Evolutionary conservation across 305 asterid genomes (phyloP).

Genomic region (Fraxinus ornus): DNA sequence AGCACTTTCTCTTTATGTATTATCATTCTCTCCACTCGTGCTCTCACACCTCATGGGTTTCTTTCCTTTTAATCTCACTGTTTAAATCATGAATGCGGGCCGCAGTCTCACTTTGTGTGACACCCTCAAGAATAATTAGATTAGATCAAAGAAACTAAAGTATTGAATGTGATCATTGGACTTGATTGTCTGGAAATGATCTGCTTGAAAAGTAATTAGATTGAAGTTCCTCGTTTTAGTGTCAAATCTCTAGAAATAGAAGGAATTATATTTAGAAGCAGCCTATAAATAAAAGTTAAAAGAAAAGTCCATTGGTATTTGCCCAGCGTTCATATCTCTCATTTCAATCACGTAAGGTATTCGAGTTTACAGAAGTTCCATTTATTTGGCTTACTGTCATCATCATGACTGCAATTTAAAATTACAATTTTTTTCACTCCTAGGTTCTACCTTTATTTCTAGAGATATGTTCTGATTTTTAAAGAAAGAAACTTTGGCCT

Average conservation of each 20-base stretch:
- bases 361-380: neutral
- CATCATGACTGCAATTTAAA: neutral
- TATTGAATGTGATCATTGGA: neutral
- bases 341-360: neutral
- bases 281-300: neutral
- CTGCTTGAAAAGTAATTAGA: neutral
- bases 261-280: neutral
- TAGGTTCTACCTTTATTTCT: neutral
- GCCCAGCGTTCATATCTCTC: neutral
- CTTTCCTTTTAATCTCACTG: neutral
- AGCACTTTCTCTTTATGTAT: neutral
- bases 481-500: neutral
- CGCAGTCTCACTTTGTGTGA: neutral
- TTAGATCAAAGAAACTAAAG: neutral
- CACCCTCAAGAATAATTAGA: neutral
- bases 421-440: neutral
- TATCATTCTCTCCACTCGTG: neutral
- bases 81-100: neutral
- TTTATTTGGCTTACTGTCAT: neutral
- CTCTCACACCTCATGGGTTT: neutral
- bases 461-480: neutral
- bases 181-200: neutral
- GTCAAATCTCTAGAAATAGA: neutral
- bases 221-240: neutral
- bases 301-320: neutral